These are phyloP conservation scores for Pittosporum tobira DNA, from an alignment of 129 eudicot species.

Conservation along the genomic window DNA sequence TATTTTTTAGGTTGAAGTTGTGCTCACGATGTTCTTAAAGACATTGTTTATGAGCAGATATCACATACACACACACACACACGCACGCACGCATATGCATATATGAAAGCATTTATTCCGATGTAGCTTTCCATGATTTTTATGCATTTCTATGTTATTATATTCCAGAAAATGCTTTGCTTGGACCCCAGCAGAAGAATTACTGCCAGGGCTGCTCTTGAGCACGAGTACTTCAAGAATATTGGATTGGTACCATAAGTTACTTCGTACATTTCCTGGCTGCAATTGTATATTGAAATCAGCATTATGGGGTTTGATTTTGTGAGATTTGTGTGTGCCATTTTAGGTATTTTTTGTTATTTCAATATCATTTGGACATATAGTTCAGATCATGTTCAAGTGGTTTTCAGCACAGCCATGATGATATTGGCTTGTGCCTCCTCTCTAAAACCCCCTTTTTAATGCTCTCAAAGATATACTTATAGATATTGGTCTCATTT, in stretches of 20 bases:
- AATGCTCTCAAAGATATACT: conserved; percentile 24
- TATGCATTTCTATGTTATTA: background rate
- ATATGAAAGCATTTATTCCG: too few species aligned
- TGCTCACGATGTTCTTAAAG: too few species aligned
- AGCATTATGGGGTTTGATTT: conserved; percentile 26
- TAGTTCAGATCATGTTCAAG: conserved; percentile 17
- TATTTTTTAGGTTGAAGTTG: too few species aligned
- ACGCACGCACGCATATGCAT: too few species aligned
- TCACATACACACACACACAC: too few species aligned
- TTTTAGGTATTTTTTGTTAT: conserved; percentile 13
- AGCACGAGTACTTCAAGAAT: conserved; percentile 92
- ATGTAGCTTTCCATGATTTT: background rate
- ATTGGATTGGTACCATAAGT: conserved; percentile 59
- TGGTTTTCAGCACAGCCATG: conserved; percentile 29
- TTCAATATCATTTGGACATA: conserved; percentile 18
- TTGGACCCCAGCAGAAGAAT: conserved; percentile 88
- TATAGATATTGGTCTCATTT: conserved; percentile 11
- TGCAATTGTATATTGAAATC: conserved; percentile 29
- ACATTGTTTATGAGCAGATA: too few species aligned
- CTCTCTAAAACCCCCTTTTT: conserved; percentile 7
- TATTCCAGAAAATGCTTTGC: conserved; percentile 76
- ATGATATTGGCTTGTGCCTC: conserved; percentile 23
- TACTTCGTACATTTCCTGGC: conserved; percentile 12
- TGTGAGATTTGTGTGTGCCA: conserved; percentile 48
- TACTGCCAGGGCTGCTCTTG: conserved; percentile 78